A percentile compares a stretch with the other conserved stretches of the same genome.
These are phyloP conservation scores for Aureobasidium sp. DNA, from an alignment of 2,329 filamentous ascomycete species.

Conservation along the genomic window DNA sequence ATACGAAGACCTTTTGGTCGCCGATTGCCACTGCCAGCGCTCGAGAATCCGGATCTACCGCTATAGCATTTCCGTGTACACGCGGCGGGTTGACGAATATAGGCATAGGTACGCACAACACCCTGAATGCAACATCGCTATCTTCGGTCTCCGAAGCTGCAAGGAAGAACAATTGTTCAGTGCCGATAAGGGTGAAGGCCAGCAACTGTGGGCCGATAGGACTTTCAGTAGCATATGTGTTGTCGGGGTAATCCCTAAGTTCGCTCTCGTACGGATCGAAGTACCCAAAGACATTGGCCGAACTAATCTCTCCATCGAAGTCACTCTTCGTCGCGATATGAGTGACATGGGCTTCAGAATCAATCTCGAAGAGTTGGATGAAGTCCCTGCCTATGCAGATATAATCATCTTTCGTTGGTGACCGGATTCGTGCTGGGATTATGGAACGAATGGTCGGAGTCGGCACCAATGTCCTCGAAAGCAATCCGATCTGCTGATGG, in stretches of 20 bases:
- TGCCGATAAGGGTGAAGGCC: conserved; percentile 64
- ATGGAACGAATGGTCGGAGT: conserved; percentile 72
- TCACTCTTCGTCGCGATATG: conserved; percentile 72
- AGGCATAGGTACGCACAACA: conserved; percentile 47
- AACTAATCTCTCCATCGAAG: conserved; percentile 71
- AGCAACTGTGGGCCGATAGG: conserved; percentile 67
- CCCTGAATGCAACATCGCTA: conserved; percentile 50
- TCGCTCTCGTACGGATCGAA: conserved; percentile 27
- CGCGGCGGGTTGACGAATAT: conserved; percentile 46
- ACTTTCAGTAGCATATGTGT: conserved; percentile 17
- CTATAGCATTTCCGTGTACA: conserved; percentile 59
- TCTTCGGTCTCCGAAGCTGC: conserved; percentile 49
- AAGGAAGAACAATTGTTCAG: conserved; percentile 66
- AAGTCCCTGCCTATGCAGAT: conserved; percentile 78
- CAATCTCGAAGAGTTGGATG: conserved; percentile 66
- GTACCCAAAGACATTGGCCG: conserved; percentile 66
- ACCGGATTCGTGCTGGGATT: conserved; percentile 70
- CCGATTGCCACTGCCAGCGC: conserved; percentile 62
- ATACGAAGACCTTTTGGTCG: conserved; percentile 65
- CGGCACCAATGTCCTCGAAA: conserved; percentile 70
- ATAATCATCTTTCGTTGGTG: conserved; percentile 66
- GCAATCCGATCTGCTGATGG: conserved; percentile 49
- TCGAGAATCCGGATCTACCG: conserved; percentile 66
- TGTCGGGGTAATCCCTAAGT: conserved; percentile 32
- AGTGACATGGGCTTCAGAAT: conserved; percentile 59